These are phyloP conservation scores for Capsicum baccatum DNA, from an alignment of 257 asterid species.

Conservation along the genomic window DNA sequence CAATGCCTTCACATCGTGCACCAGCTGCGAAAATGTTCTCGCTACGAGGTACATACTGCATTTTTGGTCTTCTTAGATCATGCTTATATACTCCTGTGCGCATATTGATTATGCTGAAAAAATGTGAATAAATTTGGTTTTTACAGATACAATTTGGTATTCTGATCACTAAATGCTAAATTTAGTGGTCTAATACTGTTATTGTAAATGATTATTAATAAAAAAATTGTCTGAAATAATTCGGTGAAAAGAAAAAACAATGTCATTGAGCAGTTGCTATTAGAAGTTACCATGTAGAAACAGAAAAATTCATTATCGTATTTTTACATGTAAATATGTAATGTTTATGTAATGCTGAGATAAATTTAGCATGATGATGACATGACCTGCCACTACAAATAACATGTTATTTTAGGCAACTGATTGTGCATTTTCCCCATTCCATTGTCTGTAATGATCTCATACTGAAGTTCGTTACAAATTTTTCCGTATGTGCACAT, in stretches of 20 bases:
- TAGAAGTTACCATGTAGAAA: conserved; percentile 12
- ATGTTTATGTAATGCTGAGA: background rate
- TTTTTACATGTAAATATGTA: conserved; percentile 4
- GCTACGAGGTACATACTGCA: conserved; percentile 63
- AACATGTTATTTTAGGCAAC: background rate
- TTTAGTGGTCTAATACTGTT: background rate
- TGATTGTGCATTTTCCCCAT: background rate
- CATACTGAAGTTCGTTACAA: background rate
- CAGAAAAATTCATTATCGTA: background rate
- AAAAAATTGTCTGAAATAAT: background rate
- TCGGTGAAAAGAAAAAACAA: background rate
- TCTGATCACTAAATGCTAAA: background rate
- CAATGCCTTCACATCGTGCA: conserved; percentile 64
- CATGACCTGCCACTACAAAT: conserved; percentile 25
- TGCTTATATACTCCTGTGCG: conserved; percentile 26
- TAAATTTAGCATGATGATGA: conserved; percentile 17
- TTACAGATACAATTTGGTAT: background rate
- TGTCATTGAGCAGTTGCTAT: conserved; percentile 2
- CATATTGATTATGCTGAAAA: background rate
- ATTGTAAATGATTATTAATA: background rate
- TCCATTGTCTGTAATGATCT: conserved; percentile 2
- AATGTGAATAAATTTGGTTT: conserved; percentile 2
- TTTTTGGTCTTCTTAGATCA: conserved; percentile 27
- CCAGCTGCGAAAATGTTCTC: conserved; percentile 92
- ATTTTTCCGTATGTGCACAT: background rate